Conservation (phyloP, 495 filamentous ascomycete species). For the Neurospora sp. region DNA sequence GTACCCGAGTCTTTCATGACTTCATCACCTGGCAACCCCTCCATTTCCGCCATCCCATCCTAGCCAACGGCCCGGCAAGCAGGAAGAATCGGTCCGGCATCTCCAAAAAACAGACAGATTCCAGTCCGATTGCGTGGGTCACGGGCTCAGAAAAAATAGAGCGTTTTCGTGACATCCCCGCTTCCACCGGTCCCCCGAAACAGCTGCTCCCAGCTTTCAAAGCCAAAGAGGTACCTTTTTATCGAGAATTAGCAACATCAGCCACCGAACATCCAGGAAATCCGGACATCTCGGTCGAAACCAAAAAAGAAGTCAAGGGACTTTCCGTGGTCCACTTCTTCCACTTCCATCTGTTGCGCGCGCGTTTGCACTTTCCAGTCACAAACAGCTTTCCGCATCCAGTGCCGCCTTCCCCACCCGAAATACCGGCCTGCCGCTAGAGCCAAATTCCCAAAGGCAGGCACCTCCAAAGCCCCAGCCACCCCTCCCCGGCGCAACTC, state of each 20-base stretch:
- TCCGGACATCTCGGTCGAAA: neutral
- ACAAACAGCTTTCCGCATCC: neutral
- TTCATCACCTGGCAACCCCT: neutral
- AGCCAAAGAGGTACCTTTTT: neutral
- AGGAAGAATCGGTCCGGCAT: neutral
- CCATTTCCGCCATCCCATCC: neutral
- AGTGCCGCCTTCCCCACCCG: neutral
- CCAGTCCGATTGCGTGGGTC: neutral
- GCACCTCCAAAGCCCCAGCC: neutral
- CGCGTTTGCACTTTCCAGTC: neutral
- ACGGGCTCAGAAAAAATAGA: neutral
- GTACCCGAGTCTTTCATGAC: neutral
- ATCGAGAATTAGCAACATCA: neutral
- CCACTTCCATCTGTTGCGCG: neutral
- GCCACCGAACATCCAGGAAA: neutral
- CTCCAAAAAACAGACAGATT: neutral
- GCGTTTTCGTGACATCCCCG: neutral
- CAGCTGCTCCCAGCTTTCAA: neutral
- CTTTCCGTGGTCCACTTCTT: neutral
- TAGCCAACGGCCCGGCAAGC: neutral
- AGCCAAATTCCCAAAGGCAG: neutral
- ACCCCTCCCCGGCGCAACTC: neutral
- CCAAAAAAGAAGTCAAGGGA: neutral
- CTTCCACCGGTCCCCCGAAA: neutral
- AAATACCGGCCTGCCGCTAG: neutral